Evolutionary conservation across 202 grass and related monocot species (phyloP), one percentile per base, ranked within the genome.

Genomic region (Tripidium arundinaceum): DNA sequence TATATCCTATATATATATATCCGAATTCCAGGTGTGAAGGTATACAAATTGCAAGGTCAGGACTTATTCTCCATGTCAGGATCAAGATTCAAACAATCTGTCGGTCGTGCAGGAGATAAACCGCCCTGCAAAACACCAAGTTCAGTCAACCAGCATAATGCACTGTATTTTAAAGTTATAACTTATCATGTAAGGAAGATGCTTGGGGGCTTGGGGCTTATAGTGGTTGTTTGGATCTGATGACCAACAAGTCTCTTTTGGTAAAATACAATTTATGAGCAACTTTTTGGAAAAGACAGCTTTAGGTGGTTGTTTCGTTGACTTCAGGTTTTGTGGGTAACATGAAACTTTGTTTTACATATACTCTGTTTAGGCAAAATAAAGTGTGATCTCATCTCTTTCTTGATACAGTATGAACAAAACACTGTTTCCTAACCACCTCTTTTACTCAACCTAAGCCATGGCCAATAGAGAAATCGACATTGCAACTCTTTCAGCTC

Each of bases 51-150:
- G 68, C 57, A 45, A 13, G 25, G 24, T 75, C 31, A 88, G 13
- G 69, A 24, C 27, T 63, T 26, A 62, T 76, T 76, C 70, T 65
- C 75, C 3, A 34, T 55, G 25, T 80, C 58, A 31, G 11, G 34
- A 13, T 76, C 71, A 12, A 3, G n/a, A 52, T 76, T 84, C 70
- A 28, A 76, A 42, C 25, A n/a, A 80, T 65, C 37, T 46, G 70
- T 29, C 81, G 6, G 71, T 16, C 29, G 55, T 1, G 12, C 15
- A 0, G 42, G 45, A 37, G 77, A 81, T 10, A 68, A 84, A 58
- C 80, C 21, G 8, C 65, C 77, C 86, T 84, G 71, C 26, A 77
- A 63, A 63, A 37, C 9, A 84, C 9, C 70, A 85, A 68, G 16
- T 27, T 49, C 55, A 50, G 8, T 13, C 8, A 49, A 58, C n/a